These are phyloP conservation scores for Leucoagaricus sp. DNA, from an alignment of 1,284 basidiomycete genomes.

Conservation along the genomic window DNA sequence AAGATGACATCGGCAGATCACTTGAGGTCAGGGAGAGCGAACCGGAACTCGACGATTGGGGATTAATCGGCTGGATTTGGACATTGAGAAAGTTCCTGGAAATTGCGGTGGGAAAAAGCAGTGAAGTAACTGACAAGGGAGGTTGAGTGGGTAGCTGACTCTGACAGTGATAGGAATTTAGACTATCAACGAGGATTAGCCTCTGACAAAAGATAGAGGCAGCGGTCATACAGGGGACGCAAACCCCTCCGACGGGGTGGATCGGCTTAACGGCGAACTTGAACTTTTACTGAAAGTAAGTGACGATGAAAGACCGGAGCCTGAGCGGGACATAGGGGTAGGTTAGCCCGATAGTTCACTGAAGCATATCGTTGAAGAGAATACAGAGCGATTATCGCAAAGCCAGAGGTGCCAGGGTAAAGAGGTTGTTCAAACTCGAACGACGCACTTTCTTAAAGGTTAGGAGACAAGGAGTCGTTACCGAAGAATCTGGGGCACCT, in stretches of 20 bases:
- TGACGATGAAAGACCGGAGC: background rate
- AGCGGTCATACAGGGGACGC: background rate
- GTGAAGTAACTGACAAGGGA: constrained; percentile 1
- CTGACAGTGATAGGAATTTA: background rate
- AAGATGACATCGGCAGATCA: constrained; percentile 12
- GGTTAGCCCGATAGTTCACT: constrained; percentile 10
- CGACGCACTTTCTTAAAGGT: constrained; percentile 11
- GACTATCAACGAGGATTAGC: background rate
- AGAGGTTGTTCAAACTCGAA: background rate
- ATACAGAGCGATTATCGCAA: background rate
- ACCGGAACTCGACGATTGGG: constrained; percentile 8
- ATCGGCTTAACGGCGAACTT: background rate
- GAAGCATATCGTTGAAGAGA: background rate
- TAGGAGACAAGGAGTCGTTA: background rate
- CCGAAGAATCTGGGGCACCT: background rate
- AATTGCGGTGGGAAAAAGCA: constrained; percentile 2
- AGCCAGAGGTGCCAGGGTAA: background rate
- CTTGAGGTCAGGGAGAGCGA: background rate
- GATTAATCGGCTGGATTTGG: constrained; percentile 9
- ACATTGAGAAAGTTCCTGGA: background rate
- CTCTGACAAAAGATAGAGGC: background rate
- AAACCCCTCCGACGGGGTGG: background rate
- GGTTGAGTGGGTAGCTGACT: background rate
- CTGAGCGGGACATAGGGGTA: background rate
- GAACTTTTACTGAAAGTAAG: background rate